Base-by-base conservation (phyloP, 495 filamentous ascomycete genomes). In the Aspergillus sclerotiicarbonarius region DNA sequence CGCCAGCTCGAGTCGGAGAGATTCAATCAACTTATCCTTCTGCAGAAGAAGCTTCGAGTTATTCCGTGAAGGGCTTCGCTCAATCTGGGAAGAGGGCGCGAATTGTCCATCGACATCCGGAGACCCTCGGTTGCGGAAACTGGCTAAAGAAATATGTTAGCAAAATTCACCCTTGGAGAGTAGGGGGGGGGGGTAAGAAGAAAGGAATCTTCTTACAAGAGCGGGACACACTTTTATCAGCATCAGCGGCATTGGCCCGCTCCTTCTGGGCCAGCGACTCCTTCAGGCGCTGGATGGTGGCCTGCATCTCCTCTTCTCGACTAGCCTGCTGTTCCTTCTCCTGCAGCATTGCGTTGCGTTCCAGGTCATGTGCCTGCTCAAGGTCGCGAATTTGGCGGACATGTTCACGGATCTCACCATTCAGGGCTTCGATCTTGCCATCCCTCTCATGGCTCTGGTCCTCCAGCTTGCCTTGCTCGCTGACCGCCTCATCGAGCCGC, bases 21-120 rank as follows among this genome's bases (percentile, higher is more conserved):
- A 91, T 67, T 98, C 92, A 62, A 98, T 97, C 54, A 98, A 70
- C 67, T 92, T 95, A 72, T 98, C 93, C 72, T 98, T 98, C 72
- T 97, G 92, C 60, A 93, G 78, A 19, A 97, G 76, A 25, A 96
- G 77, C 63, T 90, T 94, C 12, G 90, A 92, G 66, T 89, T 93
- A 62, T 90, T 93, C 49, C 87, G 83, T 29, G 92, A 90, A 61
- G 91, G 84, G 77, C 86, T 90, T 43, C 89, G 85, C 66, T 92
- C 85, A 54, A 92, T 67, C 4, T 88, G 87, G 32, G 88, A 85
- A 4, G 91, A 88, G n/a, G 93, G 92, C 15, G 94, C 93, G 71
- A 96, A 96, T 66, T 90, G 89, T 37, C 85, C 86, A 62, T 89
- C 87, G 41, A 74, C 19, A 32, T 77, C 72, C 6, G 68, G 72